These are phyloP conservation scores for Avena sativa DNA, from an alignment of 176 grass and related monocot genomes.

Conservation along the genomic window DNA sequence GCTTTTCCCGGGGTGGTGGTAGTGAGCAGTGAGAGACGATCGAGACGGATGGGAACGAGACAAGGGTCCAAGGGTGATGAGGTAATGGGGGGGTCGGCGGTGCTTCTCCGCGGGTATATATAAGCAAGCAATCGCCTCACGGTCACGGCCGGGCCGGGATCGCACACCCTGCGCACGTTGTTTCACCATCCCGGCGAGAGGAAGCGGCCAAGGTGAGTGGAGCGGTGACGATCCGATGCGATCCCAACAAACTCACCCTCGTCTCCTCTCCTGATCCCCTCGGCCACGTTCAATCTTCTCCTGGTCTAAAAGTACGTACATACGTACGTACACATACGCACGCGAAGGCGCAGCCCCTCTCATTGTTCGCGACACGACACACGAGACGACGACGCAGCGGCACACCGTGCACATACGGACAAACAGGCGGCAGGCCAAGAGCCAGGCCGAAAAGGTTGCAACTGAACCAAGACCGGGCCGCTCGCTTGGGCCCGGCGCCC, in stretches of 20 bases:
- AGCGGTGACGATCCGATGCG: background rate
- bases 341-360: background rate
- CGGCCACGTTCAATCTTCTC: background rate
- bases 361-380: background rate
- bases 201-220: constrained; percentile 9
- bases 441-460: background rate
- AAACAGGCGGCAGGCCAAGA: background rate
- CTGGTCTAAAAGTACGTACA: background rate
- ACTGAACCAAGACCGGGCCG: background rate
- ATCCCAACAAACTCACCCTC: background rate
- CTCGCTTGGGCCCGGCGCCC: background rate
- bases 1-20: background rate
- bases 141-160: background rate
- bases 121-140: background rate
- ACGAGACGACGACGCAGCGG: background rate
- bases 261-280: background rate
- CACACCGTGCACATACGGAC: background rate
- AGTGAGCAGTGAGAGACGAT: background rate
- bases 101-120: constrained; percentile 26
- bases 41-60: background rate
- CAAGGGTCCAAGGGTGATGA: constrained; percentile 52
- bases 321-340: background rate
- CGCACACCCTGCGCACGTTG: background rate
- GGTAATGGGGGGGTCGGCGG: constrained; percentile 21
- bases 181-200: constrained; percentile 4